Base-by-base conservation (phyloP, 345 rosid species). In the Triadica sebifera region DNA sequence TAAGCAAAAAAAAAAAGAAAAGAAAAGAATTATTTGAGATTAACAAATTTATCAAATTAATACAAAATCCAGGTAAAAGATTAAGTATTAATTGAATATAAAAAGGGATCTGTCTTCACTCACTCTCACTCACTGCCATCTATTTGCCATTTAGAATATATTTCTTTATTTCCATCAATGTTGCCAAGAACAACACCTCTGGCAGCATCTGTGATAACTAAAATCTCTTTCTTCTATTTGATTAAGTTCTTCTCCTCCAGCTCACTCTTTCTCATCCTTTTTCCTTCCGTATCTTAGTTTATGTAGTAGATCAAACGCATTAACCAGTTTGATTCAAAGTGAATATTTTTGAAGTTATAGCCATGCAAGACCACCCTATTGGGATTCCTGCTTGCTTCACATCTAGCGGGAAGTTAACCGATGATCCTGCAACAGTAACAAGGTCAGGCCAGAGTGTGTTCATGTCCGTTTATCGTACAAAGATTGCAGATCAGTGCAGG, bases 391-490 rank as follows among this genome's bases (percentile, higher is more conserved):
- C 90, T 71, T 90, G 92, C 68, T 88, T 88, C 79, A 79, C 90
- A 43, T 82, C 89, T 4, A 78, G 81, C 24, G 90, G 83, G 77
- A 85, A 81, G 85, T 75, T 45, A 45, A 65, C 69, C 24, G 88
- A 88, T 74, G 88, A 86, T 77, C 86, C 84, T 0, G 80, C 86
- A 0, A 78, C 87, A 0, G 77, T 87, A 49, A 87, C 87, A 43
- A 81, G 90, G 80, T 84, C 91, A 1, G 94, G 94, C 0, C 90
- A 90, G 85, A 86, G 90, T 67, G 90, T 85, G 45, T 84, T 88
- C 81, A 83, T 85, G 87, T 88, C 94, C 8, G 82, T 86, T 49
- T 90, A 84, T 60, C 76, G 85, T 8, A 85, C 91, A 39, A 88
- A 86, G 75, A 67, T 90, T 0, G 89, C 89, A 17, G 91, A 87